A percentile compares a stretch with the other conserved stretches of the same genome.
phyloP scores from a whole-genome alignment of 2,329 filamentous ascomycete species.

The Didymella segeticola region DNA sequence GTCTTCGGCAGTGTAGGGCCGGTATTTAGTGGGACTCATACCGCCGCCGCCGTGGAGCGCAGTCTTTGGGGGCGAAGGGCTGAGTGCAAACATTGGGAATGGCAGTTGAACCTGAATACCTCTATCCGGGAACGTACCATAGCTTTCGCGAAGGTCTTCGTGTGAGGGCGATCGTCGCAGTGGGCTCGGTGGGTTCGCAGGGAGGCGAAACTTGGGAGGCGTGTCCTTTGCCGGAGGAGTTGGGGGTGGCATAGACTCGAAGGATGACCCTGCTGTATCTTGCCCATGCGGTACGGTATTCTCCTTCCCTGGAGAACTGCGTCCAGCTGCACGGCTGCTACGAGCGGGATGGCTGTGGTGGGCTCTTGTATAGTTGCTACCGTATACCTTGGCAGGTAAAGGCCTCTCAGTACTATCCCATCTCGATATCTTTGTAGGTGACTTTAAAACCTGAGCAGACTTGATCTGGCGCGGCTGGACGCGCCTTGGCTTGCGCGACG shows the following conservation, averaged over 20 bases:
- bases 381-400: constrained; percentile 28
- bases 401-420: constrained; percentile 35
- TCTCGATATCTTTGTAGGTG: constrained; percentile 22
- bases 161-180: constrained; percentile 25
- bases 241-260: constrained; percentile 38
- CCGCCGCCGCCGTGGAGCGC: constrained; percentile 19
- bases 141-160: constrained; percentile 24
- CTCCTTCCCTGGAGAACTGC: constrained; percentile 17
- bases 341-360: not conserved
- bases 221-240: constrained; percentile 56
- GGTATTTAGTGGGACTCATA: constrained; percentile 34
- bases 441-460: constrained; percentile 15
- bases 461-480: constrained; percentile 26
- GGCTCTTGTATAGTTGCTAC: constrained; percentile 14
- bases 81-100: constrained; percentile 25
- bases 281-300: constrained; percentile 13
- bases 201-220: constrained; percentile 37
- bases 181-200: constrained; percentile 19
- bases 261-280: constrained; percentile 5
- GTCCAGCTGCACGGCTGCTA: constrained; percentile 8
- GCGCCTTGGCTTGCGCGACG: constrained; percentile 22
- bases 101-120: constrained; percentile 19
- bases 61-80: constrained; percentile 17
- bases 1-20: constrained; percentile 34
- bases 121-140: constrained; percentile 11